Evolutionary conservation across 169 alveolate genomes (phyloP).

Genomic region (Ichthyophthirius multifiliis): DNA sequence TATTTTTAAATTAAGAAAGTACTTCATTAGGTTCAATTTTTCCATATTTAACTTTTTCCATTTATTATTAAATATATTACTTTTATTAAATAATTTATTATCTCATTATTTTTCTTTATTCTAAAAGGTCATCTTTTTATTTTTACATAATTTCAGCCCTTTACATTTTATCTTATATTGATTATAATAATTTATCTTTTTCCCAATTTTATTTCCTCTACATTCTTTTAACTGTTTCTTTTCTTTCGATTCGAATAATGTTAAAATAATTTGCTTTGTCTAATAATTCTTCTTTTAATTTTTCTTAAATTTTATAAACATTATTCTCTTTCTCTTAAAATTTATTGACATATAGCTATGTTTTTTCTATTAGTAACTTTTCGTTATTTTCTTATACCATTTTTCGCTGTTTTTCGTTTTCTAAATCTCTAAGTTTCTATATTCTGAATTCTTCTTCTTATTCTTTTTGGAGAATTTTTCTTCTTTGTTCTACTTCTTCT

Average conservation of each 20-base stretch:
- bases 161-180: not conserved
- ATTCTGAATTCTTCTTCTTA: not conserved
- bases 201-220: not conserved
- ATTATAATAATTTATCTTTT: slow-evolving; percentile 5
- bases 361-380: not conserved
- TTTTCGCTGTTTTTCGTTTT: not conserved
- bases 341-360: not conserved
- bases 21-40: not conserved
- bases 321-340: not conserved
- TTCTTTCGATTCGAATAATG: slow-evolving; percentile 17
- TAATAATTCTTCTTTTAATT: not conserved
- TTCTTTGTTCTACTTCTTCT: slow-evolving; percentile 23
- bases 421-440: not conserved
- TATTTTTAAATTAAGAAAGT: not conserved
- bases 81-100: slow-evolving; percentile 11
- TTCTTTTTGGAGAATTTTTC: not conserved
- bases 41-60: slow-evolving; percentile 26
- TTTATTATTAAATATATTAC: not conserved
- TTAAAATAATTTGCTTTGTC: slow-evolving; percentile 1
- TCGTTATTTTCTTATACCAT: not conserved
- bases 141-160: not conserved
- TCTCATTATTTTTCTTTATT: slow-evolving; percentile 18
- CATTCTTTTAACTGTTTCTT: slow-evolving; percentile 30
- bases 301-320: slow-evolving; percentile 11
- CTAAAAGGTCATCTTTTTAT: not conserved